These are phyloP conservation scores for Aspergillus glaucus DNA, from an alignment of 2,329 filamentous ascomycete species.

Conservation along the genomic window DNA sequence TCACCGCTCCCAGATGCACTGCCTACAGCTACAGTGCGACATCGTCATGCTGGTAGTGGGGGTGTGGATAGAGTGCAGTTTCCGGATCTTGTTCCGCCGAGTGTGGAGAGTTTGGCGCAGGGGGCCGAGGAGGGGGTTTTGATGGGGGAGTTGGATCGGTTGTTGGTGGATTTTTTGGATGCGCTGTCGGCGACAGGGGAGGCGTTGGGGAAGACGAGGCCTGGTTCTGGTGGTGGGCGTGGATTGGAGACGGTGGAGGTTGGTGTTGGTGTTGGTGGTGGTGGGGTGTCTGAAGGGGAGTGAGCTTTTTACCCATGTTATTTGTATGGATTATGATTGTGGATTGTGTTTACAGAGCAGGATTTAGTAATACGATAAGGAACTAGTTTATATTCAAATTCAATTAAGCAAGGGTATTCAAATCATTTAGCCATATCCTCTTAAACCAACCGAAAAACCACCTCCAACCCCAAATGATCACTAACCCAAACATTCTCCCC, in stretches of 20 bases:
- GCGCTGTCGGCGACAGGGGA: slow-evolving; percentile 34
- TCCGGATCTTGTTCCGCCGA: slow-evolving; percentile 34
- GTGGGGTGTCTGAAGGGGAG: not conserved
- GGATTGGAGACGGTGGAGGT: not conserved
- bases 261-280: not conserved
- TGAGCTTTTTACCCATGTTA: too few species aligned
- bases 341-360: too few species aligned
- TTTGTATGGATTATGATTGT: too few species aligned
- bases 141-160: slow-evolving; percentile 34
- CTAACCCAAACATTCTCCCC: slow-evolving; percentile 45
- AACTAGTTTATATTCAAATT: too few species aligned
- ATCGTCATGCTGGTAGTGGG: slow-evolving; percentile 3
- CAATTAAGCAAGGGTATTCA: not conserved
- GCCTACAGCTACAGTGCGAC: slow-evolving; percentile 15
- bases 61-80: slow-evolving; percentile 25
- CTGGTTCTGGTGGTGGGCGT: not conserved
- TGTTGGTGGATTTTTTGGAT: slow-evolving; percentile 35
- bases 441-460: slow-evolving; percentile 10
- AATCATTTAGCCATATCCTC: not conserved
- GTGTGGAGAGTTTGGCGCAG: slow-evolving; percentile 31
- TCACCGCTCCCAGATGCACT: slow-evolving; percentile 16
- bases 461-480: slow-evolving; percentile 46
- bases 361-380: too few species aligned
- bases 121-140: slow-evolving; percentile 32
- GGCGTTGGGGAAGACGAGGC: slow-evolving; percentile 16